Conservation (phyloP, 495 filamentous ascomycete species). For the Trichodelitschia bisporula region DNA sequence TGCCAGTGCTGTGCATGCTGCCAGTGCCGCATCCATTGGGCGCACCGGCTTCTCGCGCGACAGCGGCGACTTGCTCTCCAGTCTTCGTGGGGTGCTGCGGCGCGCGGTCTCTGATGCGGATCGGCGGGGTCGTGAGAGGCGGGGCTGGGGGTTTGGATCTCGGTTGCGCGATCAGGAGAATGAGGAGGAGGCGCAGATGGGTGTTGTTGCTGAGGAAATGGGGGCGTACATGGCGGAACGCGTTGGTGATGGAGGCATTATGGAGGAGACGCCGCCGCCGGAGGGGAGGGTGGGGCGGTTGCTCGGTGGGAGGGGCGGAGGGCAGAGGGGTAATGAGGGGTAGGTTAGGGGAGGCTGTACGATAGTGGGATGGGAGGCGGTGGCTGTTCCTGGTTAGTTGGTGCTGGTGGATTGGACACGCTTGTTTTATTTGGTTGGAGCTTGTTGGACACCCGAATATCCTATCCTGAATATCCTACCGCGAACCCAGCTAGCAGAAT, state of each 20-base stretch:
- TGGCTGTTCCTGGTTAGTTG: not conserved
- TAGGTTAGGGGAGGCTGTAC: not conserved
- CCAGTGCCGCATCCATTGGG: no score
- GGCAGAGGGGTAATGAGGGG: constrained; percentile 1
- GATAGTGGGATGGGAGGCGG: not conserved
- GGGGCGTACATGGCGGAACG: constrained; percentile 3
- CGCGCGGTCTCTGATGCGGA: no score
- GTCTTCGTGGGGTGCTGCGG: no score
- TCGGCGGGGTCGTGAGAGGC: no score
- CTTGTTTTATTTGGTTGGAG: no score
- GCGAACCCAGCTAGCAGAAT: no score
- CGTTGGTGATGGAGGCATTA: constrained; percentile 3
- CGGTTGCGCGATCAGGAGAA: constrained; percentile 8
- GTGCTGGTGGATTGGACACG: not conserved
- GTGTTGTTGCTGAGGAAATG: constrained; percentile 6
- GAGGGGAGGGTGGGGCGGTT: constrained; percentile 8
- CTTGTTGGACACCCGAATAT: no score
- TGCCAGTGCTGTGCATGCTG: no score
- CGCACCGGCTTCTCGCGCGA: no score
- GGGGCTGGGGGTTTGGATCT: constrained; percentile 1
- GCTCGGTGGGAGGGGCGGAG: constrained; percentile 1
- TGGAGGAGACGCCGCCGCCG: constrained; percentile 12
- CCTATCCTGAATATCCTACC: no score
- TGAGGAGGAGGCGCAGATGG: constrained; percentile 4
- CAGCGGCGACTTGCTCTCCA: no score